Percentiles rank a stretch among this genome's conserved stretches.
These are phyloP conservation scores for Paramecium caudatum DNA, from an alignment of 73 alveolate species.

Conservation along the genomic window DNA sequence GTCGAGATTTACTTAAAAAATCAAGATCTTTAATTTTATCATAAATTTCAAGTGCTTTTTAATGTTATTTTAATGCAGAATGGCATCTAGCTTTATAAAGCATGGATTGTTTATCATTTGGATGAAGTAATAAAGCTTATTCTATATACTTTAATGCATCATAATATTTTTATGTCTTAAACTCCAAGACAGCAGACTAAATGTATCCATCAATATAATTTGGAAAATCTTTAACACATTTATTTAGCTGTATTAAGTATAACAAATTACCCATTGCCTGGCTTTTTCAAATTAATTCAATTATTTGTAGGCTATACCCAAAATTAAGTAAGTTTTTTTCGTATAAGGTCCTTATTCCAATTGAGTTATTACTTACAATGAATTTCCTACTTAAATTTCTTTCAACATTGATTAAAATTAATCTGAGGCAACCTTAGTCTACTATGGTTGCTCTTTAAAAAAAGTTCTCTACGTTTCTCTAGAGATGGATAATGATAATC, in stretches of 20 bases:
- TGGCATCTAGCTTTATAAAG: slow-evolving; percentile 49
- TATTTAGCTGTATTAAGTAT: neutral
- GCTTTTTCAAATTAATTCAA: slow-evolving; percentile 48
- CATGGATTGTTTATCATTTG: neutral
- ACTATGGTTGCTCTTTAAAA: neutral
- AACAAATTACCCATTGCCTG: neutral
- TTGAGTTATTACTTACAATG: slow-evolving; percentile 32
- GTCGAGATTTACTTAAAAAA: neutral
- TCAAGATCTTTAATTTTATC: slow-evolving; percentile 19
- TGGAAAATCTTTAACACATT: neutral
- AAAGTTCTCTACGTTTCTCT: slow-evolving; percentile 13
- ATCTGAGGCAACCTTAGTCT: neutral
- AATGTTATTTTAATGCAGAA: slow-evolving; percentile 25
- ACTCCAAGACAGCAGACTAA: neutral
- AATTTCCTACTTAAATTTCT: slow-evolving; percentile 13
- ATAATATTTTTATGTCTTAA: neutral
- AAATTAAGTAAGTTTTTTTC: neutral
- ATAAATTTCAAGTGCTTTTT: slow-evolving; percentile 52
- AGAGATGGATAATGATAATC: slow-evolving; percentile 12
- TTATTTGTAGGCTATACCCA: slow-evolving; percentile 2
- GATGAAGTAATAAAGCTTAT: neutral
- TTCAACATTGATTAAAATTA: neutral
- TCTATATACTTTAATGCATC: neutral
- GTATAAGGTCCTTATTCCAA: slow-evolving; percentile 51
- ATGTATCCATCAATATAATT: neutral